Percentiles rank a stretch among this genome's conserved stretches.
Conservation (phyloP, 2,329 filamentous ascomycete species). For the Alternaria postmessia region DNA sequence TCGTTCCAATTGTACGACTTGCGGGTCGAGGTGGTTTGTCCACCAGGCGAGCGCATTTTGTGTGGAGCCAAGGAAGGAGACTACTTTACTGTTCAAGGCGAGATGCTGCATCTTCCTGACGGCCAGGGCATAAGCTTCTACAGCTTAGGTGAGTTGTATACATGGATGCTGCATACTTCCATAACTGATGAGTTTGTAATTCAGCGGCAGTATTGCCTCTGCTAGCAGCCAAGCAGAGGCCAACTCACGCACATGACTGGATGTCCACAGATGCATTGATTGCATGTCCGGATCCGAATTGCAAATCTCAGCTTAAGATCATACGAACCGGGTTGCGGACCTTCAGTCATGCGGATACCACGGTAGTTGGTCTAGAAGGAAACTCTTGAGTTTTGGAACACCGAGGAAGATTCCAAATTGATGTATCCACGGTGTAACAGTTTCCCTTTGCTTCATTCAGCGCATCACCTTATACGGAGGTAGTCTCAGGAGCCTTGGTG, state of each 20-base stretch:
- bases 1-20: slow-evolving; percentile 18
- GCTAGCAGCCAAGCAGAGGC: slow-evolving; percentile 17
- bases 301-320: slow-evolving; percentile 21
- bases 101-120: slow-evolving; percentile 17
- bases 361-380: slow-evolving; percentile 8
- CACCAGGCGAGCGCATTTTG: slow-evolving; percentile 15
- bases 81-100: slow-evolving; percentile 17
- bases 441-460: neutral
- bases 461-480: neutral
- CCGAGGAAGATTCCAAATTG: neutral
- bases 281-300: slow-evolving; percentile 21
- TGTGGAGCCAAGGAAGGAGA: slow-evolving; percentile 18
- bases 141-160: slow-evolving; percentile 9
- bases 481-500: neutral
- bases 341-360: slow-evolving; percentile 19
- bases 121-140: slow-evolving; percentile 19
- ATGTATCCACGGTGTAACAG: neutral
- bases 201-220: slow-evolving; percentile 15
- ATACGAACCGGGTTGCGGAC: slow-evolving; percentile 12
- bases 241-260: slow-evolving; percentile 20
- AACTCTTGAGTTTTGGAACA: neutral
- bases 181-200: neutral
- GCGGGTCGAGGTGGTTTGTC: slow-evolving; percentile 18
- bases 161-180: neutral
- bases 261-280: slow-evolving; percentile 22